Base-by-base conservation (phyloP, 2,329 filamentous ascomycete species). In the Leptosphaerulina australis region DNA sequence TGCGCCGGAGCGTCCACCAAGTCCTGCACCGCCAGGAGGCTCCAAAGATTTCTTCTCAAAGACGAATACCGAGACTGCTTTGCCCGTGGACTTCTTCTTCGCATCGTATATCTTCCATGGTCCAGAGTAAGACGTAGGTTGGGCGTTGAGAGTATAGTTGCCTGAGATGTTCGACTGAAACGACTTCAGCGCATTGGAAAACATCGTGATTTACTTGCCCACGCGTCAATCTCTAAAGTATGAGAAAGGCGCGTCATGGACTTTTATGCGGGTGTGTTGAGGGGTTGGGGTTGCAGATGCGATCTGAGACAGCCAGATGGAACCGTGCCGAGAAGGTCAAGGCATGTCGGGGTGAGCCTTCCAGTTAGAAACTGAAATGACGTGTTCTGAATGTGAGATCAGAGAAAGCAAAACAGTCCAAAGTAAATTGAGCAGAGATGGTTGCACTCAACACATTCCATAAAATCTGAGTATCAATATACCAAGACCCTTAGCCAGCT, bases 81-180 rank as follows among this genome's bases (percentile, higher is more conserved):
- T 96, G 60, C 90, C 90, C 0, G 91, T 96, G 22, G 88, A 91
- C 76, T 97, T 97, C 77, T 95, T 95, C 79, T 96, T 97, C 51
- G 90, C 92, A 77, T 97, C 92, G 81, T 93, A 93, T 67, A 99
- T 94, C 78, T 91, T 96, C 94, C 94, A 99, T 50, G 92, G 90
- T 14, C 94, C 94, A 12, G 92, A 90, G 43, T 85, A 85, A 41
- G 91, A 88, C n/a, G 85, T 87, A 9, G 88, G 83, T 52, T 84
- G 85, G 20, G 86, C 81, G 17, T 90, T 87, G 59, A 97, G 81
- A 62, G 88, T 85, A 76, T 99, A 99, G 77, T 96, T 95, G 69
- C 88, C 86, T 52, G 86, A 87, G 76, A 99, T 97, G 76, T 97
- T 96, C 53, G 89, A 93, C 59, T 87, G 88, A 73, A 97, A 93